These are phyloP conservation scores for Tricladium varicosporioides DNA, from an alignment of 2,329 filamentous ascomycete species.

Conservation along the genomic window DNA sequence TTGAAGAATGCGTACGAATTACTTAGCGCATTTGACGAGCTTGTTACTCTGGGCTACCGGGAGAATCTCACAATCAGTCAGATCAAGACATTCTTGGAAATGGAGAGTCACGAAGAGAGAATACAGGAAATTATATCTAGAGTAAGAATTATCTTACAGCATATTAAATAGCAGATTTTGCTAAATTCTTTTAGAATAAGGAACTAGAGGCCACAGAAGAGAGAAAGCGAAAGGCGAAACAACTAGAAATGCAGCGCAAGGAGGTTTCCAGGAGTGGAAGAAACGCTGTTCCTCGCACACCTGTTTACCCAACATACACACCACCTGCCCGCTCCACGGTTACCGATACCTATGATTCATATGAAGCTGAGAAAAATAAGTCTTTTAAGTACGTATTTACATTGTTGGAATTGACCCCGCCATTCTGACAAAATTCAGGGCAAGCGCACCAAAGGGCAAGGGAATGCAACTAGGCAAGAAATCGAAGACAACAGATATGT, in stretches of 20 bases:
- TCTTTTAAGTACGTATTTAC: slow-evolving; percentile 66
- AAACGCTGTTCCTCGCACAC: slow-evolving; percentile 65
- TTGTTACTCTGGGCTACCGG: slow-evolving; percentile 91
- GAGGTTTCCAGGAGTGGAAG: slow-evolving; percentile 80
- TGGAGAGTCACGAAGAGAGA: slow-evolving; percentile 98
- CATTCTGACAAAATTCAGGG: slow-evolving; percentile 36
- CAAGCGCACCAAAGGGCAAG: slow-evolving; percentile 78
- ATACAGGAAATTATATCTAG: slow-evolving; percentile 97
- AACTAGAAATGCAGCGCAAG: slow-evolving; percentile 97
- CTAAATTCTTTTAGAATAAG: slow-evolving; percentile 70
- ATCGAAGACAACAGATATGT: slow-evolving; percentile 96
- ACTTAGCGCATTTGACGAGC: slow-evolving; percentile 93
- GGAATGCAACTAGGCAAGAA: slow-evolving; percentile 99
- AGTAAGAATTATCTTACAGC: slow-evolving; percentile 45
- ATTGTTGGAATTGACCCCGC: not conserved
- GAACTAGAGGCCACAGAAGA: slow-evolving; percentile 97
- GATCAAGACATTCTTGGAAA: slow-evolving; percentile 98
- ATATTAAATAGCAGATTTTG: not conserved
- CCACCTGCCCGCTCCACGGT: slow-evolving; percentile 71
- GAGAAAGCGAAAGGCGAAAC: slow-evolving; percentile 97
- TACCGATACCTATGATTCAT: slow-evolving; percentile 84
- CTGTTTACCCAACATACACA: slow-evolving; percentile 86
- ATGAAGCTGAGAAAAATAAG: slow-evolving; percentile 98
- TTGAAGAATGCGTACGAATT: slow-evolving; percentile 93
- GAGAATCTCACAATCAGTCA: slow-evolving; percentile 96